These are phyloP conservation scores for Mycena citricolor DNA, from an alignment of 1,284 basidiomycete species.

Conservation along the genomic window DNA sequence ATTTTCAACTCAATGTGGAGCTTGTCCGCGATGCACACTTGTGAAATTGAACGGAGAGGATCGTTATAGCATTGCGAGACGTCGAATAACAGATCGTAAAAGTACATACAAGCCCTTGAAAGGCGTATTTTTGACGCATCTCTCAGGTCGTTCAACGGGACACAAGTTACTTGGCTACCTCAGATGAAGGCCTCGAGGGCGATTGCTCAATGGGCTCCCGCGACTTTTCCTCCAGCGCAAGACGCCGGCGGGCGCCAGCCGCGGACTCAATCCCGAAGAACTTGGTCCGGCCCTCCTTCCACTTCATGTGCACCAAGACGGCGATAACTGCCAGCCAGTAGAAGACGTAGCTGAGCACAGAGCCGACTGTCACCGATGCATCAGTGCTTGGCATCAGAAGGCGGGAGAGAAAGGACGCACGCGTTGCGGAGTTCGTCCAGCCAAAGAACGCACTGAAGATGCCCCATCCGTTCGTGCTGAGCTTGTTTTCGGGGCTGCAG, in stretches of 20 bases:
- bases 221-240: constrained; percentile 25
- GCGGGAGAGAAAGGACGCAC: constrained; percentile 33
- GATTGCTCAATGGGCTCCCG: neutral
- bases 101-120: too few species aligned
- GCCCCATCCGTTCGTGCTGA: constrained; percentile 63
- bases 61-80: too few species aligned
- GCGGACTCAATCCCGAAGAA: constrained; percentile 45
- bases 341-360: constrained; percentile 72
- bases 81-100: too few species aligned
- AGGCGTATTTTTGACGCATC: too few species aligned
- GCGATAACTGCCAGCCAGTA: constrained; percentile 78
- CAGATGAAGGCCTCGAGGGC: too few species aligned
- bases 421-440: constrained; percentile 70
- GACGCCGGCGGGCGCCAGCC: constrained; percentile 34
- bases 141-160: too few species aligned
- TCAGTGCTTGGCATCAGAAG: constrained; percentile 4
- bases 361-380: constrained; percentile 47
- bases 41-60: too few species aligned
- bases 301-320: constrained; percentile 71
- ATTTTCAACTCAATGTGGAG: too few species aligned
- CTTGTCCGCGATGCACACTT: too few species aligned
- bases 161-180: too few species aligned
- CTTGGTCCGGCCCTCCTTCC: constrained; percentile 50
- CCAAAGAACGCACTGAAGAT: constrained; percentile 76
- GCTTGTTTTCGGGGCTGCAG: constrained; percentile 56